Evolutionary conservation across 73 alveolate species (phyloP), one percentile per base, ranked within the genome.

Genomic region (Paramecium tetraurelia): DNA sequence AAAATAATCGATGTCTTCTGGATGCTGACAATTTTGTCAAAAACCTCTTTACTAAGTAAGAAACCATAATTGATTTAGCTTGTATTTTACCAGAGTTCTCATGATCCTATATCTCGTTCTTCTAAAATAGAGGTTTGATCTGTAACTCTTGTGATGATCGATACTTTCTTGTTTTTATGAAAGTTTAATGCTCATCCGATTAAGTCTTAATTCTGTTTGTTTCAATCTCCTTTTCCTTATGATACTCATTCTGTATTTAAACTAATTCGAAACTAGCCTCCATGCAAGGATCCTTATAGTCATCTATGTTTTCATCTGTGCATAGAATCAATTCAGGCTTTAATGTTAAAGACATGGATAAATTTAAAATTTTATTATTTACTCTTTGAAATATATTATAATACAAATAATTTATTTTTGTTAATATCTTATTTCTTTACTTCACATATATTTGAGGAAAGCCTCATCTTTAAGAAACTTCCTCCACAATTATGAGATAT

Each of bases 11-110:
- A 20, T 80, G 75, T 21, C 29, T 41, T 43, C 90, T 40, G 5
- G 76, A 20, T 24, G 57, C 72, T 24, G 90, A 80, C 10, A 80
- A 3, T 48, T 80, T 80, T 12, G 90, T 80, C 44, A 80, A 46
- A 72, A 72, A 72, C 40, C 86, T 11, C 63, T 72, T 72, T 16
- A 72, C 86, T 20, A 72, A 72, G 40, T 72, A 72, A 16, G 40
- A 72, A 72, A 72, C 86, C 86, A 72, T 72, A 12, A 72, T 36
- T 21, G 86, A 72, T 72, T 72, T 63, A 6, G 84, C 46, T 63
- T 63, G 11, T 31, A 63, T 33, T 31, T 63, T 63, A 22, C 46
- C 46, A 27, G 84, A 27, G 24, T 9, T 31, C 33, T 53, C 69
- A 53, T 16, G 22, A 53, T n/a, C 33, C 21, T 53, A 6, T 53